phyloP scores from a whole-genome alignment of 2,329 filamentous ascomycete genomes.

The Xylariaceae sp. region DNA sequence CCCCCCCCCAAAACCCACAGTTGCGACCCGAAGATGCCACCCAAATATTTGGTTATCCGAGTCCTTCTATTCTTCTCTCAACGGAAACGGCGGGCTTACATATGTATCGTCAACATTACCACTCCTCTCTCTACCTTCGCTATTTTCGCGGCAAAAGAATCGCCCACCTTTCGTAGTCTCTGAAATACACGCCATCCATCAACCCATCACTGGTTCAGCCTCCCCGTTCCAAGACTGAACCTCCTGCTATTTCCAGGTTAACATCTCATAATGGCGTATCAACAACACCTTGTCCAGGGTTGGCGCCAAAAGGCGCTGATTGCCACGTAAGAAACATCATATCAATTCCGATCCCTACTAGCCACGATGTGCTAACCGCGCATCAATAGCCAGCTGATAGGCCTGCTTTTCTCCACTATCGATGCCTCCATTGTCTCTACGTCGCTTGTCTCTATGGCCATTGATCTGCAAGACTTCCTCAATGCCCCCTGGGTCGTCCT shows the following conservation, averaged over 20 bases:
- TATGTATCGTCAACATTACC: not conserved
- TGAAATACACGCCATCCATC: not conserved
- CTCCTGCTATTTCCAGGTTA: not conserved
- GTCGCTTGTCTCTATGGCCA: constrained; percentile 58
- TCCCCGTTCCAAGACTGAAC: not conserved
- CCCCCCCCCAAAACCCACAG: not conserved
- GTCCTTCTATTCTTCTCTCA: not conserved
- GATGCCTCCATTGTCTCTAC: constrained; percentile 63
- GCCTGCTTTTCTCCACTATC: constrained; percentile 59
- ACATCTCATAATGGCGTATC: constrained; percentile 23
- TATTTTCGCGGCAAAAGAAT: no score
- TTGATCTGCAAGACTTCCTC: constrained; percentile 53
- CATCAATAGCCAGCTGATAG: constrained; percentile 49
- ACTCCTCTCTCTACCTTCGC: not conserved
- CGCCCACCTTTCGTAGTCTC: no score
- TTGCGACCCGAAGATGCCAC: not conserved
- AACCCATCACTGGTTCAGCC: not conserved
- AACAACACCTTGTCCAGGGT: constrained; percentile 21
- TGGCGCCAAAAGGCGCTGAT: constrained; percentile 40
- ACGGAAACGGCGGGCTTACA: not conserved
- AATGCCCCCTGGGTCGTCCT: constrained; percentile 59
- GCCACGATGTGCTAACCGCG: constrained; percentile 10
- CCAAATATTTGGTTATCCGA: not conserved
- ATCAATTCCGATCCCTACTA: constrained; percentile 1
- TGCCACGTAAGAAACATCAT: constrained; percentile 36